These are phyloP conservation scores for Zygosaccharomyces pseudorouxii DNA, from an alignment of 805 yeast species.

Conservation along the genomic window DNA sequence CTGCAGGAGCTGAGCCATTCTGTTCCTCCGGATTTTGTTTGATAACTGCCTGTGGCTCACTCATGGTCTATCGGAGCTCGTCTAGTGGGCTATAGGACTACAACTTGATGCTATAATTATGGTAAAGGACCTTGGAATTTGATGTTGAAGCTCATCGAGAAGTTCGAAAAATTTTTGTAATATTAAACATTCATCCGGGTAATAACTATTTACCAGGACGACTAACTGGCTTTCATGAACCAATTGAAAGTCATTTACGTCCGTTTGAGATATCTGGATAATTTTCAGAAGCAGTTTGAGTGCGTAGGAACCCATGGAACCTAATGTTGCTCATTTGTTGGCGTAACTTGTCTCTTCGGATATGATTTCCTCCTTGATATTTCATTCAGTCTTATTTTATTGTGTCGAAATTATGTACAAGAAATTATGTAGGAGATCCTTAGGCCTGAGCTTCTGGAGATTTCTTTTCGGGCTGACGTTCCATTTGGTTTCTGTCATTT, in stretches of 20 bases:
- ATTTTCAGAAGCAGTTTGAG: background rate
- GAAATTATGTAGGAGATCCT: background rate
- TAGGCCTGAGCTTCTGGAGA: background rate
- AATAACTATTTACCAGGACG: background rate
- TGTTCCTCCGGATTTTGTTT: slow-evolving; percentile 2
- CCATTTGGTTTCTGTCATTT: background rate
- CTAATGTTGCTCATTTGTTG: too few species aligned
- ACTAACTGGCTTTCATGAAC: background rate
- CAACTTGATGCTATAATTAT: background rate
- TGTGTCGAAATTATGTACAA: background rate
- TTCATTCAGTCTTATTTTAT: background rate
- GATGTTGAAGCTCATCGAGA: slow-evolving; percentile 3
- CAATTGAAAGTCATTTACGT: background rate
- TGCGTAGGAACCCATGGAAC: background rate
- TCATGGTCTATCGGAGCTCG: background rate
- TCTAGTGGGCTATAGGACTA: background rate
- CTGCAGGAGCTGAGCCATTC: background rate
- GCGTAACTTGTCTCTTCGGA: background rate
- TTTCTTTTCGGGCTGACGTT: background rate
- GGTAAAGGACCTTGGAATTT: background rate
- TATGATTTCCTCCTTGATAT: background rate
- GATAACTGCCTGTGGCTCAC: slow-evolving; percentile 3
- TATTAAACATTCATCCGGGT: background rate
- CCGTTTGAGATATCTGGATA: background rate
- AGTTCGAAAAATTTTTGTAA: slow-evolving; percentile 4